phyloP scores from a whole-genome alignment of 2,329 filamentous ascomycete genomes.

The Epichloe brachyelytri region DNA sequence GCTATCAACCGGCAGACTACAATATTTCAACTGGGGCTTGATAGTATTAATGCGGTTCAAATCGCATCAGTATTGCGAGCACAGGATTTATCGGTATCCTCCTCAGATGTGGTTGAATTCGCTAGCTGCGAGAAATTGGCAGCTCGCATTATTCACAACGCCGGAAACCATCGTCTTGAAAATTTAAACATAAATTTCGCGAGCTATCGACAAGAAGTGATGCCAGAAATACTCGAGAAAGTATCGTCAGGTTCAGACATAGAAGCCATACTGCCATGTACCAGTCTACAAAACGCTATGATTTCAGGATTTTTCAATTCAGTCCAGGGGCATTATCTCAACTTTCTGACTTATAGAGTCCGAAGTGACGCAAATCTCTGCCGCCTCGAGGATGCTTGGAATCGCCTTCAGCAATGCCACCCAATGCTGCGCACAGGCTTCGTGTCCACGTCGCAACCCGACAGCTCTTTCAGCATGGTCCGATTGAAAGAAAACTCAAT shows the following conservation, averaged over 20 bases:
- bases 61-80: conserved; percentile 56
- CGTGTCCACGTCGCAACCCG: conserved; percentile 42
- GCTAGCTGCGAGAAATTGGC: conserved; percentile 32
- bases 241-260: conserved; percentile 21
- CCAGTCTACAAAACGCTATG: conserved; percentile 68
- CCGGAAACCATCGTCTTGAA: background rate
- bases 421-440: conserved; percentile 72
- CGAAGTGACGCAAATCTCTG: conserved; percentile 22
- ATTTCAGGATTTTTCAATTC: conserved; percentile 60
- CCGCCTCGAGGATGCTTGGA: conserved; percentile 47
- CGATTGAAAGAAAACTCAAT: conserved; percentile 30
- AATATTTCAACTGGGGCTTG: conserved; percentile 78
- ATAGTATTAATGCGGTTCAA: conserved; percentile 80
- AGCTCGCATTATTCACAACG: conserved; percentile 11
- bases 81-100: conserved; percentile 43
- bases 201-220: conserved; percentile 23
- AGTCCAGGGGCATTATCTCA: conserved; percentile 59
- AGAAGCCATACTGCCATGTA: conserved; percentile 60
- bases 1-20: conserved; percentile 50
- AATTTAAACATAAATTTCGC: conserved; percentile 22
- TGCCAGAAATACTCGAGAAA: conserved; percentile 14
- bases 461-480: conserved; percentile 62
- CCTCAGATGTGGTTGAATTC: conserved; percentile 61
- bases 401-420: conserved; percentile 36
- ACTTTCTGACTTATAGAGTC: conserved; percentile 48